Evolutionary conservation across 2,329 filamentous ascomycete genomes (phyloP).

Genomic region (Chaetomium globosum): DNA sequence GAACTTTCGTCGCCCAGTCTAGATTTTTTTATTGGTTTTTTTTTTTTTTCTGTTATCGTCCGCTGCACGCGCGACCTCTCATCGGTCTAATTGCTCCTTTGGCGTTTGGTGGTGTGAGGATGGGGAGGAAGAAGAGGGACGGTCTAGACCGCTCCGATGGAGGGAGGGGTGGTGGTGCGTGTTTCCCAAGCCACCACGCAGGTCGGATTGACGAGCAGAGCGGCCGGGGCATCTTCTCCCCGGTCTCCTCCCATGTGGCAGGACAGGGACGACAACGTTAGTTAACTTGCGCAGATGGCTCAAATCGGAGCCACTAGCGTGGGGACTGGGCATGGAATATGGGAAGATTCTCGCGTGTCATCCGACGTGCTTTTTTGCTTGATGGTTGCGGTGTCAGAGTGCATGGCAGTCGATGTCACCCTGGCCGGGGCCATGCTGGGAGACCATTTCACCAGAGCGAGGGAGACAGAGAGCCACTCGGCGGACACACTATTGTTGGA

Average conservation of each 20-base stretch:
- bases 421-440: conserved; percentile 7
- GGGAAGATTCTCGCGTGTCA: conserved; percentile 7
- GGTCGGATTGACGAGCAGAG: not conserved
- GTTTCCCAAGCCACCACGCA: conserved; percentile 3
- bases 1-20: not conserved
- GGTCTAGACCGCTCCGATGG: not conserved
- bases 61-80: not conserved
- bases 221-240: not conserved
- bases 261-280: not conserved
- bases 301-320: not conserved
- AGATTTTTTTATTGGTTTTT: not conserved
- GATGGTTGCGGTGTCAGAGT: not conserved
- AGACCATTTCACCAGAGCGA: not conserved
- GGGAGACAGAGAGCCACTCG: not conserved
- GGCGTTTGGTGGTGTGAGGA: not conserved
- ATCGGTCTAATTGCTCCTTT: not conserved
- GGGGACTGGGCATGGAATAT: not conserved
- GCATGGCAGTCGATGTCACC: conserved; percentile 10
- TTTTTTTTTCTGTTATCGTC: not conserved
- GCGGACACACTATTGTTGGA: not conserved
- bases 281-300: not conserved
- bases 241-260: conserved; percentile 16
- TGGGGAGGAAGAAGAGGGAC: not conserved
- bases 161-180: not conserved
- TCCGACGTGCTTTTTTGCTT: not conserved